Evolutionary conservation across 139 green algal genomes (phyloP).

Genomic region (Chlamydomonas eustigma): DNA sequence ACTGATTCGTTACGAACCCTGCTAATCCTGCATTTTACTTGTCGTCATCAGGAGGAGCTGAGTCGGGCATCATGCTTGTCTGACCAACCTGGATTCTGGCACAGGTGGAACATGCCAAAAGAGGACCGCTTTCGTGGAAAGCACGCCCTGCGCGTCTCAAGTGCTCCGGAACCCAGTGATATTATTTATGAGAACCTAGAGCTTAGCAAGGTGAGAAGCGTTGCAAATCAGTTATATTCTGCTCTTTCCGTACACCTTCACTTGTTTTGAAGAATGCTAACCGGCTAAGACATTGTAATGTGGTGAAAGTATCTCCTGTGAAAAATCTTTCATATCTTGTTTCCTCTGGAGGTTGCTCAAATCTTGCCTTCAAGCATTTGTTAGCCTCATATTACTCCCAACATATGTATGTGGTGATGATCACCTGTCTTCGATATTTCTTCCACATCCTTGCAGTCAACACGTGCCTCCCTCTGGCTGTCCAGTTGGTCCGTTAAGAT

Average conservation of each 20-base stretch:
- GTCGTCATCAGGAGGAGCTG: not conserved
- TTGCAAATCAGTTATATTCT: too few relatives aligned
- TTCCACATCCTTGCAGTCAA: too few relatives aligned
- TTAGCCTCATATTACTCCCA: too few relatives aligned
- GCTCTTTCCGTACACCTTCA: too few relatives aligned
- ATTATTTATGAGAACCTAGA: slow-evolving; percentile 47
- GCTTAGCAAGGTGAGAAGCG: slow-evolving; percentile 1
- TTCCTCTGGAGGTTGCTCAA: too few relatives aligned
- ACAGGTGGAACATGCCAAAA: not conserved
- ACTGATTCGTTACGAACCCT: not conserved
- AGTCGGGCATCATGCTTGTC: not conserved
- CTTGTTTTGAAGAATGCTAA: too few relatives aligned
- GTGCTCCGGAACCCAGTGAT: slow-evolving; percentile 37
- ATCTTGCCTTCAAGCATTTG: too few relatives aligned
- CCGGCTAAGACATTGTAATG: too few relatives aligned
- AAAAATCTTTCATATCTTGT: too few relatives aligned
- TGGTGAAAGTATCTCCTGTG: too few relatives aligned
- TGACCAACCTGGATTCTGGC: not conserved
- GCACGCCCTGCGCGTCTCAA: not conserved
- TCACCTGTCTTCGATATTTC: too few relatives aligned
- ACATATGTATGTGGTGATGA: too few relatives aligned
- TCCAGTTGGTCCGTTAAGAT: slow-evolving; percentile 21
- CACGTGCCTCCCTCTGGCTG: not conserved
- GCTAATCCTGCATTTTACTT: not conserved
- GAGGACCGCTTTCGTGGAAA: not conserved